Percentiles rank a stretch among this genome's conserved stretches.
Conservation (phyloP, 768 basidiomycete species). For the Lactarius indigo region DNA sequence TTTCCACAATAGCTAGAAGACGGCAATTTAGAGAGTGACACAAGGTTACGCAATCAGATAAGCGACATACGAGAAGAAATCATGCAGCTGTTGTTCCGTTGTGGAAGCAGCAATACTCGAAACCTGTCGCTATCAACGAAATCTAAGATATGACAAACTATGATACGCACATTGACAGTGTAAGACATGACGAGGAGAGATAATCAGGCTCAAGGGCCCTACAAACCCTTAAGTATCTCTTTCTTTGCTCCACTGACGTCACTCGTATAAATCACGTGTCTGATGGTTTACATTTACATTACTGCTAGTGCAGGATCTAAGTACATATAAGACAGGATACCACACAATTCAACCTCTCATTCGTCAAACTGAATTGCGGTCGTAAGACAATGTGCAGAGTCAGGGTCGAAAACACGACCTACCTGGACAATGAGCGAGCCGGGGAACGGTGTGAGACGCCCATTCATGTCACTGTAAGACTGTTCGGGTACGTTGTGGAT, state of each 20-base stretch:
- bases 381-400: background rate
- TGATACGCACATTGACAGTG: constrained; percentile 15
- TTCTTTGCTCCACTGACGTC: background rate
- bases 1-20: constrained; percentile 78
- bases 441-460: constrained; percentile 28
- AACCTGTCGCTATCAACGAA: constrained; percentile 45
- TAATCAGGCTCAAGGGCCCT: background rate
- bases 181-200: constrained; percentile 6
- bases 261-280: constrained; percentile 5
- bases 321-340: background rate
- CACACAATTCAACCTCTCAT: background rate
- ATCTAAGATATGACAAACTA: too few species aligned
- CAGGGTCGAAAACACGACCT: background rate
- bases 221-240: background rate
- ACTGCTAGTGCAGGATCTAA: background rate
- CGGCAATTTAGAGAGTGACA: background rate
- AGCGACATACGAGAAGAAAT: constrained; percentile 72
- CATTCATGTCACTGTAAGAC: constrained; percentile 21
- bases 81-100: constrained; percentile 61
- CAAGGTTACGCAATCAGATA: constrained; percentile 3
- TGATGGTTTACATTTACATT: background rate
- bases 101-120: constrained; percentile 65
- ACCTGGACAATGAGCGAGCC: constrained; percentile 28
- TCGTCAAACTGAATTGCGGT: constrained; percentile 1
- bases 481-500: constrained; percentile 13